These are phyloP conservation scores for Jaltomata sinuosa DNA, from an alignment of 257 asterid species.

Conservation along the genomic window DNA sequence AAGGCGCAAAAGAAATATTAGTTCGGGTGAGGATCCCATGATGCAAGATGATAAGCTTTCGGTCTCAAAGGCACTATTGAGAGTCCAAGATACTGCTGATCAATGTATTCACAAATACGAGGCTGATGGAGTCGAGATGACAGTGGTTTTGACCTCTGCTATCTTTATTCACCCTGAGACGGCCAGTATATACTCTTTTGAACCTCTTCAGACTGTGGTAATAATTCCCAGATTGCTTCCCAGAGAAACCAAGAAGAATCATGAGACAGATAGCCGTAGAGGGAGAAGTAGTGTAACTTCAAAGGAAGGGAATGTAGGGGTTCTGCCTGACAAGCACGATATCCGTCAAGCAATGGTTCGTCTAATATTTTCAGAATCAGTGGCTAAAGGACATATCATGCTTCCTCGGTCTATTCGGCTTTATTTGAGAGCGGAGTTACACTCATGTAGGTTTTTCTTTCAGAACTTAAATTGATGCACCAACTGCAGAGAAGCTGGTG, in stretches of 20 bases:
- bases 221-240: slow-evolving; percentile 42
- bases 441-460: slow-evolving; percentile 65
- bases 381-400: slow-evolving; percentile 89
- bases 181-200: slow-evolving; percentile 50
- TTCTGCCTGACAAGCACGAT: slow-evolving; percentile 25
- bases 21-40: slow-evolving; percentile 26
- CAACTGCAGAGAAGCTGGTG: not conserved
- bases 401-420: slow-evolving; percentile 76
- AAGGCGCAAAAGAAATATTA: slow-evolving; percentile 50
- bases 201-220: slow-evolving; percentile 50
- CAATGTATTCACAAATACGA: slow-evolving; percentile 35
- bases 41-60: slow-evolving; percentile 24
- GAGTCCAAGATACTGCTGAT: slow-evolving; percentile 62
- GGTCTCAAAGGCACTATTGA: slow-evolving; percentile 53
- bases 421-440: slow-evolving; percentile 72
- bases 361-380: slow-evolving; percentile 59
- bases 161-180: slow-evolving; percentile 82
- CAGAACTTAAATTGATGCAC: slow-evolving; percentile 8
- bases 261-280: slow-evolving; percentile 19
- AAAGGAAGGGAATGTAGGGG: slow-evolving; percentile 42
- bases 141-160: slow-evolving; percentile 63
- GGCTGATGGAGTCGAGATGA: slow-evolving; percentile 45
- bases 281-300: slow-evolving; percentile 30
- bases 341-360: slow-evolving; percentile 31
- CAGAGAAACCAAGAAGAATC: slow-evolving; percentile 35